Base-by-base conservation (phyloP, 2,329 filamentous ascomycete genomes). In the Scedosporium boydii region DNA sequence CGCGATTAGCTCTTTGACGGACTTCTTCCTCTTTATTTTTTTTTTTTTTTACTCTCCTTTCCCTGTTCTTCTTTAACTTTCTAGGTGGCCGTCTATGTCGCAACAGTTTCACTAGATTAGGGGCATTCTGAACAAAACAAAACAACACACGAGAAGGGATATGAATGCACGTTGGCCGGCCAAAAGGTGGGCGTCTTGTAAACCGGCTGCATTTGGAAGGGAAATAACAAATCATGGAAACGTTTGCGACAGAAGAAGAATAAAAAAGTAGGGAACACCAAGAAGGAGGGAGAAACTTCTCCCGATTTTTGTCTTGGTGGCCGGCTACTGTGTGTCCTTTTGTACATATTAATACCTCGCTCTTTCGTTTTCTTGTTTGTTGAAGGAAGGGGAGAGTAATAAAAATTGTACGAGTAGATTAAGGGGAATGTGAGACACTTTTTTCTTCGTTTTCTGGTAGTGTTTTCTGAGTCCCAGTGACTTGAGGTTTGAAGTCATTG, bases 331-430 rank as follows among this genome's bases (percentile, higher is more conserved):
- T 23, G 51, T 27, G 51, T 55, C 51, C 23, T 55, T 38, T 55
- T 55, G 51, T 55, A 55, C 51, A 55, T 55, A 55, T 55, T 55
- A 55, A 55, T 55, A 55, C 51, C 51, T 55, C 51, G 51, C 51
- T 55, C 51, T 55, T 23, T 55, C 23, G 12, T 18, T 55, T 53
- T 55, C 51, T 55, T 55, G 23, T 29, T 55, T 55, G n/a, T 18
- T 55, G 23, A 55, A 55, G 51, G 51, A 55, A 23, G 51, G 51
- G 51, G 51, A 55, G 51, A 26, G 51, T 55, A 55, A 55, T 55
- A 55, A 55, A 48, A 55, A 55, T 55, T 55, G 51, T 55, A 55
- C 51, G 51, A 55, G 21, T 55, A 55, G 51, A 55, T 48, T 48
- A 16, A 18, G 44, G 14, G 21, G 44, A 48, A 48, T 23, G 44